These are phyloP conservation scores for Raphanus sativus DNA, from an alignment of 345 rosid genomes.

Conservation along the genomic window DNA sequence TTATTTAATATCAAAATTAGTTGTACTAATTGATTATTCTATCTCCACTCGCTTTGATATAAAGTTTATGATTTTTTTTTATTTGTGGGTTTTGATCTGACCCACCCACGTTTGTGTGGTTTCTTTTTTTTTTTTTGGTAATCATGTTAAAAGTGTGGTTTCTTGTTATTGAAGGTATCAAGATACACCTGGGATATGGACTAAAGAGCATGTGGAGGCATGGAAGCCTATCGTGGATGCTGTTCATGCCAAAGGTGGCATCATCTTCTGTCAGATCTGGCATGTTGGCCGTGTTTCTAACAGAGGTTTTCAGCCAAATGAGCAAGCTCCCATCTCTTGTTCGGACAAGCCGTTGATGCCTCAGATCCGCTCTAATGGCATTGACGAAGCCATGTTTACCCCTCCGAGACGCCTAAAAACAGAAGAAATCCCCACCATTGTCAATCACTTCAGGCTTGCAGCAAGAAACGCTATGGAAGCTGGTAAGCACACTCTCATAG, in stretches of 20 bases:
- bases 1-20: not conserved
- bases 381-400: conserved; percentile 43
- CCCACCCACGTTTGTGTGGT: not conserved
- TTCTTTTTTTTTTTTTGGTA: no score
- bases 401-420: conserved; percentile 56
- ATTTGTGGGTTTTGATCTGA: conserved; percentile 11
- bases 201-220: conserved; percentile 77
- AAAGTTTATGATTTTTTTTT: conserved; percentile 1
- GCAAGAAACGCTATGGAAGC: conserved; percentile 83
- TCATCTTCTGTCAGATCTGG: conserved; percentile 72
- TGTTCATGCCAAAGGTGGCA: conserved; percentile 76
- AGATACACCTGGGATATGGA: conserved; percentile 72
- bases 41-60: not conserved
- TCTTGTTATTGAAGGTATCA: conserved; percentile 35
- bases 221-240: conserved; percentile 90
- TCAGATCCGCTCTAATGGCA: conserved; percentile 44
- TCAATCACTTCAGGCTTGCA: conserved; percentile 66
- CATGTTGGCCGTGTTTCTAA: conserved; percentile 75
- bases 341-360: conserved; percentile 57
- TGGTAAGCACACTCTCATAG: conserved; percentile 39
- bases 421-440: conserved; percentile 64
- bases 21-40: not conserved
- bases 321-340: conserved; percentile 61
- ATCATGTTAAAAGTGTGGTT: no score
- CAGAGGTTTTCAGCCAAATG: conserved; percentile 59